Percentiles rank a stretch among this genome's conserved stretches.
These are phyloP conservation scores for Solanum chmielewskii DNA, from an alignment of 257 asterid species.

Conservation along the genomic window DNA sequence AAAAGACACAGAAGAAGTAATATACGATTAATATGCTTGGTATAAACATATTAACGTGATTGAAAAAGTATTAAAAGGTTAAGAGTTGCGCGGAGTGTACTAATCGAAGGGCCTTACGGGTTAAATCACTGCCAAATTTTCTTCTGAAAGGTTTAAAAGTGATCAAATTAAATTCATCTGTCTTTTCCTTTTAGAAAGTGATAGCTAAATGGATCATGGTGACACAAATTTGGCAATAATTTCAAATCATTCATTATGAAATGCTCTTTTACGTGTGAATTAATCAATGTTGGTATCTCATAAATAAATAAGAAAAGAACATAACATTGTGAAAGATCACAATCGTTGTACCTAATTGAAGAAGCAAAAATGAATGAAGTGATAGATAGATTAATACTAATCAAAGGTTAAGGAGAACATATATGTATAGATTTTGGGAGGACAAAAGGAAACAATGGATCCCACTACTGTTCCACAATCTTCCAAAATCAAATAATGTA, in stretches of 20 bases:
- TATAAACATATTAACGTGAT: not conserved
- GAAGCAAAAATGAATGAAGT: not conserved
- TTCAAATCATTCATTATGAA: not conserved
- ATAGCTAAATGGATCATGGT: not conserved
- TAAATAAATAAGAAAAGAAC: not conserved
- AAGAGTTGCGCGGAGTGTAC: not conserved
- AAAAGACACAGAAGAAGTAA: too few species aligned
- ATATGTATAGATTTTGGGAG: slow-evolving; percentile 16
- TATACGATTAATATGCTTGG: not conserved
- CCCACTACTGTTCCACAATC: slow-evolving; percentile 7
- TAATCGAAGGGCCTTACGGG: not conserved
- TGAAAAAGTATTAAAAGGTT: not conserved
- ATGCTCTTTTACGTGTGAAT: not conserved
- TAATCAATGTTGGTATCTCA: not conserved
- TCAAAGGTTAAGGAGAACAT: slow-evolving; percentile 21
- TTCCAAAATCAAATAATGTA: not conserved
- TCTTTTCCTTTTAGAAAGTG: not conserved
- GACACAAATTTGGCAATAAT: not conserved
- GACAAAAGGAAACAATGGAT: slow-evolving; percentile 28
- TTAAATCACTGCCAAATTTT: not conserved
- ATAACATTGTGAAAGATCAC: not conserved
- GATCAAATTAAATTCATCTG: not conserved
- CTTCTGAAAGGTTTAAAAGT: not conserved
- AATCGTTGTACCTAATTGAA: not conserved
- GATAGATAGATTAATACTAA: not conserved